Conservation (phyloP, 306 rosid genomes). For the Prunus armeniaca region DNA sequence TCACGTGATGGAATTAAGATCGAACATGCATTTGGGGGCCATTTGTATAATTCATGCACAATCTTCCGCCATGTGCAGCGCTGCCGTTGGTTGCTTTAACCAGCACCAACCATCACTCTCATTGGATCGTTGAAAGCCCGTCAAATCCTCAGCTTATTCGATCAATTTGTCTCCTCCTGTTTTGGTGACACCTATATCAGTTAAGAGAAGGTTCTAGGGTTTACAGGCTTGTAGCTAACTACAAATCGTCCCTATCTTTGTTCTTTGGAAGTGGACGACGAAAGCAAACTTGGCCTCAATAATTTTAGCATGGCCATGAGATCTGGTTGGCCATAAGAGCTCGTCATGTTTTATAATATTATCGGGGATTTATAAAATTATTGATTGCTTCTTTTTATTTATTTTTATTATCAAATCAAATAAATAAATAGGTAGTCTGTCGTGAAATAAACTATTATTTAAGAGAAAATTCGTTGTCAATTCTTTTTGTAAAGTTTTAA, state of each 20-base stretch:
- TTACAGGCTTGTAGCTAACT: not conserved
- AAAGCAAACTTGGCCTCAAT: not conserved
- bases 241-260: not conserved
- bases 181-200: not conserved
- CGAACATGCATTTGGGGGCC: too few species aligned
- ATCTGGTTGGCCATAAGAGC: not conserved
- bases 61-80: not conserved
- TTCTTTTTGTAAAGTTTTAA: too few species aligned
- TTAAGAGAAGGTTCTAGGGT: not conserved
- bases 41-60: too few species aligned
- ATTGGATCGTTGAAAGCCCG: not conserved
- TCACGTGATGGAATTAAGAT: too few species aligned
- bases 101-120: not conserved
- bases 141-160: not conserved
- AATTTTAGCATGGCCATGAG: not conserved
- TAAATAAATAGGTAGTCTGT: too few species aligned
- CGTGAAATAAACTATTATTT: too few species aligned
- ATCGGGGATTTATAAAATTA: too few species aligned
- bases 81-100: not conserved
- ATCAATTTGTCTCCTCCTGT: not conserved
- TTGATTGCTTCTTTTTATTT: too few species aligned
- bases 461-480: too few species aligned
- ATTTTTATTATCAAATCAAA: too few species aligned
- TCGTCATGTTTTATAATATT: not conserved
- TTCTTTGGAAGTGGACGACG: not conserved